These are phyloP conservation scores for Rhodotorula paludigena DNA, from an alignment of 768 basidiomycete genomes.

Conservation along the genomic window DNA sequence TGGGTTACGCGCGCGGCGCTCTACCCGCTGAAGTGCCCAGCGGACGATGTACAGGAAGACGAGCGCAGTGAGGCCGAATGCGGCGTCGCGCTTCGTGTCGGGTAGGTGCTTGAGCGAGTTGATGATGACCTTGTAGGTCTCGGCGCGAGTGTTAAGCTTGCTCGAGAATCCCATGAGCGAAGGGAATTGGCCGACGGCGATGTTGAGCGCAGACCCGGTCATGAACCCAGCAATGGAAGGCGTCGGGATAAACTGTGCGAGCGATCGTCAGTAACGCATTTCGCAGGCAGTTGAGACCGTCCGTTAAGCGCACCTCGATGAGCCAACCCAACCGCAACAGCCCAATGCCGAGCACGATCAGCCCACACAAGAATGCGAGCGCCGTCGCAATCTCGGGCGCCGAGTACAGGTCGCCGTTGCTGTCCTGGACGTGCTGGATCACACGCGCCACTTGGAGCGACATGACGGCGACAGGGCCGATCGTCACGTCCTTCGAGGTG, in stretches of 20 bases:
- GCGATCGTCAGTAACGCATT: constrained; percentile 46
- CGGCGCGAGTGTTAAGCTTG: constrained; percentile 60
- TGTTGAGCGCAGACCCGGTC: constrained; percentile 85
- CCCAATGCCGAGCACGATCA: constrained; percentile 85
- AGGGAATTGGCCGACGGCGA: constrained; percentile 80
- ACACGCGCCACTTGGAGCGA: constrained; percentile 61
- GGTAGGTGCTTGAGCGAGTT: constrained; percentile 71
- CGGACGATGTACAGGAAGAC: constrained; percentile 64
- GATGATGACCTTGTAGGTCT: constrained; percentile 82
- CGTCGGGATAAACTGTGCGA: constrained; percentile 69
- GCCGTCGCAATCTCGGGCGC: constrained; percentile 63
- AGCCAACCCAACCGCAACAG: constrained; percentile 89
- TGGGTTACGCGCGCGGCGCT: constrained; percentile 48
- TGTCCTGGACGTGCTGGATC: constrained; percentile 31
- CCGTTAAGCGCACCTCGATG: constrained; percentile 91
- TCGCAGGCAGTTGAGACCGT: background rate
- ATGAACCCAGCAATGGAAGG: constrained; percentile 63
- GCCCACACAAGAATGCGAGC: constrained; percentile 79
- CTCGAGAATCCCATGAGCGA: constrained; percentile 65
- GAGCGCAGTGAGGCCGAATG: constrained; percentile 59
- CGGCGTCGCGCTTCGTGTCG: constrained; percentile 69
- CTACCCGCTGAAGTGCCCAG: constrained; percentile 57
- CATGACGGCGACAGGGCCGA: constrained; percentile 93
- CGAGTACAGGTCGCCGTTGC: constrained; percentile 9
- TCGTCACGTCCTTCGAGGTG: constrained; percentile 91